Evolutionary conservation across 768 basidiomycete species (phyloP), one percentile per base, ranked within the genome.

Genomic region (Boletus insuetus): DNA sequence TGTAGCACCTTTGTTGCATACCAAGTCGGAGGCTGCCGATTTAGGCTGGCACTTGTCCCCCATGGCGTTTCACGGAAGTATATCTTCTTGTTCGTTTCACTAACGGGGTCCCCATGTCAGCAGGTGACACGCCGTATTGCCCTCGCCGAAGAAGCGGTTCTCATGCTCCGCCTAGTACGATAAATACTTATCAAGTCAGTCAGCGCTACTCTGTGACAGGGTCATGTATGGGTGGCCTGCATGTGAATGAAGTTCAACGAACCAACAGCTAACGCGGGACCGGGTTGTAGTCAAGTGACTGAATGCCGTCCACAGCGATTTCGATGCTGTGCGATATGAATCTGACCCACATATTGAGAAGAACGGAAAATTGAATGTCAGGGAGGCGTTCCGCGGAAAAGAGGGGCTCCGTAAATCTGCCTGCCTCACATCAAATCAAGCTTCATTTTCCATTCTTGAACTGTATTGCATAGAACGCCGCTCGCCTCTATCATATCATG

Each of bases 401-500:
- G 50, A 64, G 48, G 53, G 49, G 39, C 56, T 42, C 47, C 51
- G 45, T 29, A 54, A 51, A 44, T 34, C 0, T 35, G n/a, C 20
- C 43, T 45, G 42, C 7, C 19, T 31, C 40, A 31, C 47, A 38
- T 49, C 35, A 19, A 35, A 38, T 49, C 35, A 19, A 46, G 26
- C 38, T 24, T 51, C 32, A 52, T 44, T 52, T 54, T 58, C 64
- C 35, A 56, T 67, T 58, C 46, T 19, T 34, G 54, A 54, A 56
- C n/a, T 47, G 47, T 46, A 40, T 42, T 53, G 34, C 22, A 53
- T 40, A 43, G 51, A 52, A 48, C 56, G 53, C 60, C 62, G 55
- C 65, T 67, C 63, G 55, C 56, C 59, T 65, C 50, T 54, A 54
- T 34, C 42, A 45, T n/a, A n/a, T 35, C 51, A 13, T 54, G 46